A percentile compares a stretch with the other conserved stretches of the same genome.
phyloP scores from a whole-genome alignment of 768 basidiomycete species.

The Podaxis mareebaensis region DNA sequence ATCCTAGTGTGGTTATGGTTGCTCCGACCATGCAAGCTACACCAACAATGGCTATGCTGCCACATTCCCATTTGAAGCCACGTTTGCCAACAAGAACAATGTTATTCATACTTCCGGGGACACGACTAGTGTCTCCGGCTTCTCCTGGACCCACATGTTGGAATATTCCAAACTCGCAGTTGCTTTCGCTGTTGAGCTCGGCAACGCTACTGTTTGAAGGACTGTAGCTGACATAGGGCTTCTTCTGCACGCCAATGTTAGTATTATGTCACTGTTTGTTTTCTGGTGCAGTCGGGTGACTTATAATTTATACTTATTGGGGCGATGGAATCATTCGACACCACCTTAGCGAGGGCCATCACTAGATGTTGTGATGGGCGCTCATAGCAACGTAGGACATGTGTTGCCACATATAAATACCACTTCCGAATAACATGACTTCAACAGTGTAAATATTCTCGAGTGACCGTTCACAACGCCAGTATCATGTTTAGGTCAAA shows the following conservation, averaged over 20 bases:
- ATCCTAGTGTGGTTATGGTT: slow-evolving; percentile 29
- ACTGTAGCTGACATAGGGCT: too few relatives aligned
- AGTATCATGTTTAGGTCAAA: not conserved
- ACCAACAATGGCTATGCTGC: slow-evolving; percentile 43
- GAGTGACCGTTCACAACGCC: not conserved
- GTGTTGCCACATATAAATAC: too few relatives aligned
- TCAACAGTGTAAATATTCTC: too few relatives aligned
- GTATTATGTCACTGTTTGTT: too few relatives aligned
- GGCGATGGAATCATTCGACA: too few relatives aligned
- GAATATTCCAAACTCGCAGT: slow-evolving; percentile 64
- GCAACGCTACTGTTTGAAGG: not conserved
- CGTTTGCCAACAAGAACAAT: slow-evolving; percentile 25
- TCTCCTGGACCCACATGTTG: slow-evolving; percentile 44
- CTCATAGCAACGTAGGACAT: too few relatives aligned
- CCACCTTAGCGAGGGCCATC: too few relatives aligned
- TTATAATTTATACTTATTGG: too few relatives aligned
- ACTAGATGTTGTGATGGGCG: too few relatives aligned
- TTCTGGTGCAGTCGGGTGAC: too few relatives aligned
- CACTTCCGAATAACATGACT: too few relatives aligned
- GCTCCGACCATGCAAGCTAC: slow-evolving; percentile 40
- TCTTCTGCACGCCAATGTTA: too few relatives aligned
- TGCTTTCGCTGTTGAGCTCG: slow-evolving; percentile 55
- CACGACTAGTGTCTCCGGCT: slow-evolving; percentile 36
- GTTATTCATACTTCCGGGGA: slow-evolving; percentile 28
- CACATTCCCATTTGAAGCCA: slow-evolving; percentile 38